phyloP scores from a whole-genome alignment of 768 basidiomycete genomes.

The Pleurotus ostreatus region DNA sequence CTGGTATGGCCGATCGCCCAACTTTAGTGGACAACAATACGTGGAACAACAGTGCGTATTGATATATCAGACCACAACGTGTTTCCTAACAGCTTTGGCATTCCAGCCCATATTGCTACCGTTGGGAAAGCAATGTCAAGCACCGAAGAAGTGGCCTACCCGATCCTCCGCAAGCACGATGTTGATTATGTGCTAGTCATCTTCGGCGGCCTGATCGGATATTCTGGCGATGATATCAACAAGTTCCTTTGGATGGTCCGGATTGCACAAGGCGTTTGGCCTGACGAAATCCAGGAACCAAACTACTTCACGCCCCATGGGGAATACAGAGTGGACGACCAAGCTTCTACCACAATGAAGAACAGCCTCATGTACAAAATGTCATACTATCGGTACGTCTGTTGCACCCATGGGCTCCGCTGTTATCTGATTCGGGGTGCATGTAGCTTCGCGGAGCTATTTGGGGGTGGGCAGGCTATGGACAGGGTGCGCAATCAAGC shows the following conservation, averaged over 20 bases:
- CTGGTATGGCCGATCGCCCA: slow-evolving; percentile 96
- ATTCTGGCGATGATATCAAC: slow-evolving; percentile 99
- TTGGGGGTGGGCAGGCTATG: slow-evolving; percentile 61
- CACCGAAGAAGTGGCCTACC: slow-evolving; percentile 92
- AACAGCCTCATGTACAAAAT: slow-evolving; percentile 99
- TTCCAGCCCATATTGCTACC: slow-evolving; percentile 90
- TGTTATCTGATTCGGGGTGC: slow-evolving; percentile 5
- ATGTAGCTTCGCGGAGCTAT: slow-evolving; percentile 80
- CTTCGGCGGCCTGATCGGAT: slow-evolving; percentile 94
- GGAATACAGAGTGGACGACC: slow-evolving; percentile 90
- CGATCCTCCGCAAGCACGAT: slow-evolving; percentile 94
- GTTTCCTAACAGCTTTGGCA: no score
- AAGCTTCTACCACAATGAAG: slow-evolving; percentile 83
- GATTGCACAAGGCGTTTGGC: slow-evolving; percentile 95
- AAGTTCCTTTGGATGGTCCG: slow-evolving; percentile 99
- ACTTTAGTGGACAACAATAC: slow-evolving; percentile 99
- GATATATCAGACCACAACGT: neutral
- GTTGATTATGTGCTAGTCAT: slow-evolving; percentile 97
- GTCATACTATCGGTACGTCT: slow-evolving; percentile 83
- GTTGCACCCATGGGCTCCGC: neutral
- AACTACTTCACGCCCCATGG: slow-evolving; percentile 91
- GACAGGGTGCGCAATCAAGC: slow-evolving; percentile 91
- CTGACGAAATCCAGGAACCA: slow-evolving; percentile 93
- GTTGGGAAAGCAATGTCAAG: slow-evolving; percentile 99
- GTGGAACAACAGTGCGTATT: slow-evolving; percentile 93